A percentile compares a stretch with the other conserved stretches of the same genome.
Conservation (phyloP, 1,139 yeast genomes). For the Lodderomyces theae region DNA sequence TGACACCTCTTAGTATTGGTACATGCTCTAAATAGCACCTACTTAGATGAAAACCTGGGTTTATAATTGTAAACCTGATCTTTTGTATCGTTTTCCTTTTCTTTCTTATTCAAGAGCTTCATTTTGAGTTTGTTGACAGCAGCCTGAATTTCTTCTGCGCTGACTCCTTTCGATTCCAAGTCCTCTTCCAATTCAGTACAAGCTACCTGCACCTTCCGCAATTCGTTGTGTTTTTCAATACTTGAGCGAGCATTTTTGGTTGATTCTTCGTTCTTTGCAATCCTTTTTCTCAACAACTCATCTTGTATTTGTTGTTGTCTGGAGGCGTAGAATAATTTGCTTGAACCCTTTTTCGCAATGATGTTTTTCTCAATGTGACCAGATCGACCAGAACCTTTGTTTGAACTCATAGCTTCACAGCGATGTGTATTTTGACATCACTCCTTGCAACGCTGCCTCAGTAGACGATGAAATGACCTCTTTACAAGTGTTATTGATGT, state of each 20-base stretch:
- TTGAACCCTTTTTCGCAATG: constrained; percentile 23
- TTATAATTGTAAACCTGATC: constrained; percentile 5
- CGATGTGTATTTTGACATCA: background rate
- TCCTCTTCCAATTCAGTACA: constrained; percentile 55
- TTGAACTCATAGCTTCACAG: background rate
- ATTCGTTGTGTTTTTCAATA: constrained; percentile 44
- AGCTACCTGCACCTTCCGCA: constrained; percentile 50
- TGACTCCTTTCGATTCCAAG: constrained; percentile 50
- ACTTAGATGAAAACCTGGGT: constrained; percentile 9
- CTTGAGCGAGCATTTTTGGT: constrained; percentile 23
- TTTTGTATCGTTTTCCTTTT: background rate
- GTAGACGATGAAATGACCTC: too few species aligned
- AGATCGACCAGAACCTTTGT: constrained; percentile 64
- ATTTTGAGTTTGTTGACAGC: constrained; percentile 23
- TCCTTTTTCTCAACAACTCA: constrained; percentile 16
- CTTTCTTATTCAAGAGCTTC: constrained; percentile 16
- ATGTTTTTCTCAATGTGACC: constrained; percentile 61
- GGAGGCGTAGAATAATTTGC: constrained; percentile 17
- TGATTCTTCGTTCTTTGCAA: constrained; percentile 18
- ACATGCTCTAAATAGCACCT: background rate
- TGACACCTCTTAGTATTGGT: background rate
- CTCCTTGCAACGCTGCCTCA: background rate
- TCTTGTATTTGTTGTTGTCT: constrained; percentile 15
- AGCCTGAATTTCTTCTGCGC: constrained; percentile 25
- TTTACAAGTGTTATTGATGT: background rate